Conservation (phyloP, 2,329 filamentous ascomycete genomes). For the Aspergillus sergii region DNA sequence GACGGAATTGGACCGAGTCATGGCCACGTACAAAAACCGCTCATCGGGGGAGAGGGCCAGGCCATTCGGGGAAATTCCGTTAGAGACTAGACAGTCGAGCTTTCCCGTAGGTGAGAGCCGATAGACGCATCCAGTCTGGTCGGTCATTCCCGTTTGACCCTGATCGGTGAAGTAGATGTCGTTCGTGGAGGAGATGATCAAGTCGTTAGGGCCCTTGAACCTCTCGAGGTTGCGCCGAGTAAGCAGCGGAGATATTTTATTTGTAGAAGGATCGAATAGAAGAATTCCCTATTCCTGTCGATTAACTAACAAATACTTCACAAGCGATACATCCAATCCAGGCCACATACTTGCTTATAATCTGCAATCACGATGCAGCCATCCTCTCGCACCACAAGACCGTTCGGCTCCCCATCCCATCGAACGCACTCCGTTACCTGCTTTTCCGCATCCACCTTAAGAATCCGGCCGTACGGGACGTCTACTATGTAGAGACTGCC, state of each 20-base stretch:
- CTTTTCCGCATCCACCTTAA: background rate
- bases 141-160: conserved; percentile 48
- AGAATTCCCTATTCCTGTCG: background rate
- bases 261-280: background rate
- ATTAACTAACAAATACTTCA: background rate
- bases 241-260: conserved; percentile 15
- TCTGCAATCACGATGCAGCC: background rate
- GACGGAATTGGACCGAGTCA: conserved; percentile 42
- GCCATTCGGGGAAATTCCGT: conserved; percentile 45
- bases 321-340: background rate
- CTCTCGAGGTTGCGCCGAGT: conserved; percentile 42
- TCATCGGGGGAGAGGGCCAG: conserved; percentile 44
- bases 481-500: background rate
- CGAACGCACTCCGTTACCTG: background rate
- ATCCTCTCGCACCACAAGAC: background rate
- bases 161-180: conserved; percentile 51
- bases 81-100: conserved; percentile 18
- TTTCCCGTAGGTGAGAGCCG: background rate
- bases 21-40: conserved; percentile 43
- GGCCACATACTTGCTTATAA: background rate
- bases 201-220: conserved; percentile 49
- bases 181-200: conserved; percentile 41
- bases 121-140: conserved; percentile 33
- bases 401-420: background rate
- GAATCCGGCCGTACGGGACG: background rate